Evolutionary conservation across 257 asterid genomes (phyloP).

Genomic region (Echium plantagineum): DNA sequence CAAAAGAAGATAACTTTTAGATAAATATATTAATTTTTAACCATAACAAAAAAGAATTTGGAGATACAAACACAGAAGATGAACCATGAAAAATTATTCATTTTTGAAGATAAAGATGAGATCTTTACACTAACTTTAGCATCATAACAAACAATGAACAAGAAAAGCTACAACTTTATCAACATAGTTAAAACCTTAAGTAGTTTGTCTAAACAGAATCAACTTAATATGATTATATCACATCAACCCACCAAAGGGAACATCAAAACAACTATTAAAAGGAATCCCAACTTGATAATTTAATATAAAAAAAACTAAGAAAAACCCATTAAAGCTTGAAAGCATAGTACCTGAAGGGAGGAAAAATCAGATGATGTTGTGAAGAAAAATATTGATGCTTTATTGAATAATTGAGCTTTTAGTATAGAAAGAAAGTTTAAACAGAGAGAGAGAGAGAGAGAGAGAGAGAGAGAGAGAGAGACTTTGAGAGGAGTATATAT

Average conservation of each 20-base stretch:
- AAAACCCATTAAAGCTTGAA: not conserved
- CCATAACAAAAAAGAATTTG: not conserved
- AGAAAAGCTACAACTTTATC: not conserved
- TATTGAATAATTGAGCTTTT: conserved; percentile 20
- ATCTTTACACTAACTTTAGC: not conserved
- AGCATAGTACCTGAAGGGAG: not conserved
- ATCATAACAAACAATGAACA: not conserved
- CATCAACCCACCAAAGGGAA: not conserved
- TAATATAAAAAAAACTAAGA: not conserved
- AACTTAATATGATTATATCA: no score
- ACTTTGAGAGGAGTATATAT: not conserved
- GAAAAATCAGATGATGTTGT: not conserved
- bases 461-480: not conserved
- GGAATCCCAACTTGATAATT: conserved; percentile 16
- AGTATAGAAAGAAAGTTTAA: not conserved
- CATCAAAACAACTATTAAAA: not conserved
- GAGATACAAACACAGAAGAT: not conserved
- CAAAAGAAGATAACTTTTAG: not conserved
- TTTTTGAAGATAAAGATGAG: conserved; percentile 9
- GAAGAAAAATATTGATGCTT: not conserved
- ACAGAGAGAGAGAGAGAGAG: not conserved
- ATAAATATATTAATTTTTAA: not conserved
- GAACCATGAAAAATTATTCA: conserved; percentile 3
- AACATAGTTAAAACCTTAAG: no score
- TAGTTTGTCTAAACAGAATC: no score